Conservation (phyloP, 805 yeast genomes). For the Metschnikowia hibisci region DNA sequence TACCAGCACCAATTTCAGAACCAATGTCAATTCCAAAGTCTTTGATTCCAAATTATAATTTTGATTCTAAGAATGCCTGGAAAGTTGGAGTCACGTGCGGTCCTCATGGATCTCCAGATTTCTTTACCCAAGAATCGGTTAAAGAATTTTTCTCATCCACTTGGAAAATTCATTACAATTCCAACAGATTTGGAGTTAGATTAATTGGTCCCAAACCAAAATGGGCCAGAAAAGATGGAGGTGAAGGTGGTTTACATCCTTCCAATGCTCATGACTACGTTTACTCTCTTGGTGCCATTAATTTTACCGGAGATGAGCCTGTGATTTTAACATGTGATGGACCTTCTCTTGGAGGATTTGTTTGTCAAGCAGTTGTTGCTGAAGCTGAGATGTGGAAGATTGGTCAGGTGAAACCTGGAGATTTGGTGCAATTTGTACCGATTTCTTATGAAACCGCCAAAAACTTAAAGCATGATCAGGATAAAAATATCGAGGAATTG, state of each 20-base stretch:
- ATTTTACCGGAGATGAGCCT: slow-evolving; percentile 98
- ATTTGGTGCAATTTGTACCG: slow-evolving; percentile 74
- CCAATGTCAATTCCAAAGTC: slow-evolving; percentile 57
- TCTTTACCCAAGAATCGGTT: slow-evolving; percentile 73
- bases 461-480: slow-evolving; percentile 57
- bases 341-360: slow-evolving; percentile 96
- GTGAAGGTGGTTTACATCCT: slow-evolving; percentile 97
- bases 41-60: slow-evolving; percentile 50
- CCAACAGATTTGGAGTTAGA: slow-evolving; percentile 95
- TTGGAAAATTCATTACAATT: slow-evolving; percentile 97
- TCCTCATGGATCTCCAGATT: slow-evolving; percentile 97
- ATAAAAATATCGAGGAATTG: slow-evolving; percentile 46
- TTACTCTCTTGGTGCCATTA: slow-evolving; percentile 92
- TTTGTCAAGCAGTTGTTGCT: slow-evolving; percentile 92
- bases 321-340: slow-evolving; percentile 97
- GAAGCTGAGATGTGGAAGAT: slow-evolving; percentile 98
- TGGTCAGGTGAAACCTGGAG: slow-evolving; percentile 97
- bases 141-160: slow-evolving; percentile 67
- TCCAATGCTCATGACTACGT: slow-evolving; percentile 98
- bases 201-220: slow-evolving; percentile 92
- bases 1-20: slow-evolving; percentile 67
- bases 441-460: slow-evolving; percentile 67
- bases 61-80: slow-evolving; percentile 54
- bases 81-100: slow-evolving; percentile 91
- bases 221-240: slow-evolving; percentile 97